Evolutionary conservation across 2,329 filamentous ascomycete genomes (phyloP).

Genomic region (Pezicula radicicola): DNA sequence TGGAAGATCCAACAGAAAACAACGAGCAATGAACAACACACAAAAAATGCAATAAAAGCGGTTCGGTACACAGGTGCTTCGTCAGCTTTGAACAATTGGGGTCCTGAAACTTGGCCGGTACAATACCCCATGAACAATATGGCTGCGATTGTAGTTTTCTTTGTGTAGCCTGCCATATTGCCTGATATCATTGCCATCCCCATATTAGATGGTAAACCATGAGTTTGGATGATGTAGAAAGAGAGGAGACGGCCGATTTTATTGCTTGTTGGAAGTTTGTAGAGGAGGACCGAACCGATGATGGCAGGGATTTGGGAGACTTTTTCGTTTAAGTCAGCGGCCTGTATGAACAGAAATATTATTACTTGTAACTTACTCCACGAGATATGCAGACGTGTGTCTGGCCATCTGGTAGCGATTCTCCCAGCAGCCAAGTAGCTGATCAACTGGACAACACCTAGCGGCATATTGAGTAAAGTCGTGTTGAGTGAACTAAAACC

Average conservation of each 20-base stretch:
- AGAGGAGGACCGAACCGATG: no score
- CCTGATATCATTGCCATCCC: constrained; percentile 44
- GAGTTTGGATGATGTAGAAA: background rate
- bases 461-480: constrained; percentile 35
- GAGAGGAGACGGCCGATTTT: background rate
- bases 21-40: no score
- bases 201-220: background rate
- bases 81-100: background rate
- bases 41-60: background rate
- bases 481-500: constrained; percentile 33
- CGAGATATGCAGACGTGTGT: no score
- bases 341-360: no score
- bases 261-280: background rate
- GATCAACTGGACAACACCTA: constrained; percentile 5
- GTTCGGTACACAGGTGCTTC: constrained; percentile 1
- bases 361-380: no score
- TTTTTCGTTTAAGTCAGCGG: no score
- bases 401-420: no score
- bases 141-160: constrained; percentile 70
- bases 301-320: no score
- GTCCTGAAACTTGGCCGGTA: constrained; percentile 59
- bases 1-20: no score
- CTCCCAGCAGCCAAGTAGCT: constrained; percentile 27
- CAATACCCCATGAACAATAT: constrained; percentile 71
- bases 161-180: constrained; percentile 70